Conservation (phyloP, 345 rosid species). For the Hibiscus trionum region DNA sequence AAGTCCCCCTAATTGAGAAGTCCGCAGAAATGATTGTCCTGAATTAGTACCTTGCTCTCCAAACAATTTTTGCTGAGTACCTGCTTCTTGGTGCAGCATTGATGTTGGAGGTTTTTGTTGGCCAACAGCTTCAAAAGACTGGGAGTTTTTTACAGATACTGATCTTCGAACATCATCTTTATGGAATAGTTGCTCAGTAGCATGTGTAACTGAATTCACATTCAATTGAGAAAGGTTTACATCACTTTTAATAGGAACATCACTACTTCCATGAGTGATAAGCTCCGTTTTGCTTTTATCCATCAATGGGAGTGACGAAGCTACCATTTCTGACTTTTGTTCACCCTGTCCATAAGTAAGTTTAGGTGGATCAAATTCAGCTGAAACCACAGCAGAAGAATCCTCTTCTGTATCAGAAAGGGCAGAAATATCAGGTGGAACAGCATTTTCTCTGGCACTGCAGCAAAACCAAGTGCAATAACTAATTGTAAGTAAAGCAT, state of each 20-base stretch:
- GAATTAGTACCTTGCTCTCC: conserved; percentile 28
- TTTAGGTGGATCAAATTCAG: conserved; percentile 22
- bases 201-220: conserved; percentile 25
- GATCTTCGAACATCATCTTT: conserved; percentile 12
- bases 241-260: conserved; percentile 23
- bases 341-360: conserved; percentile 28
- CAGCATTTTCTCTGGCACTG: conserved; percentile 42
- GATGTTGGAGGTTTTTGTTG: conserved; percentile 23
- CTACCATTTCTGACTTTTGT: conserved; percentile 18
- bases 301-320: conserved; percentile 14
- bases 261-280: conserved; percentile 7
- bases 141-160: conserved; percentile 21
- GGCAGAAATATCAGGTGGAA: conserved; percentile 26
- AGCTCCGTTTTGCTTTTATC: conserved; percentile 19
- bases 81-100: conserved; percentile 25
- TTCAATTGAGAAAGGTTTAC: conserved; percentile 20
- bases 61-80: conserved; percentile 21
- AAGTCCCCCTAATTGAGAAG: conserved; percentile 22
- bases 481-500: conserved; percentile 8
- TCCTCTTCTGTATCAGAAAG: conserved; percentile 53
- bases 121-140: conserved; percentile 22
- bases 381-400: conserved; percentile 20
- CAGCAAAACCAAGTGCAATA: conserved; percentile 24
- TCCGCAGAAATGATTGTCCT: conserved; percentile 32
- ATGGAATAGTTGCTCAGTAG: conserved; percentile 10